Base-by-base conservation (phyloP, 352 stramenopile genomes). In the Thalassiosira oceanica region DNA sequence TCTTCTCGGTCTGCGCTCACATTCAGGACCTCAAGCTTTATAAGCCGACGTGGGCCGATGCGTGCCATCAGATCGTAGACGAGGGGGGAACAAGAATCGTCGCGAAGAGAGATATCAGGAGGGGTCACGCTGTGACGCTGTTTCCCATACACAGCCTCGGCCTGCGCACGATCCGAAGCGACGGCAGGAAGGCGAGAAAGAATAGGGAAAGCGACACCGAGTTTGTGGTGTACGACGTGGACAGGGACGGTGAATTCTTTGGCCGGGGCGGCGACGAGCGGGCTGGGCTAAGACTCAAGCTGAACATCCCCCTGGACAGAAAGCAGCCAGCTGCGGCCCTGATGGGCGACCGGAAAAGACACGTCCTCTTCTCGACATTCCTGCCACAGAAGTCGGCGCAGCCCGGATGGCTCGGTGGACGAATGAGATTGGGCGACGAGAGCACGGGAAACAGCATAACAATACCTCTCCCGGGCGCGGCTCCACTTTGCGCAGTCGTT, bases 11-110 rank as follows among this genome's bases (percentile, higher is more conserved):
- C 10, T 75, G 64, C 42, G 27, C 56, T 16, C 64, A 75, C 44
- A 64, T 75, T 24, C 64, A 75, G 63, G 33, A 75, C 45, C 57
- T 50, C 18, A 21, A 29, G 41, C 61, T 75, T 23, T 75, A 75
- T 37, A 3, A 49, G 24, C 55, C 57, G 3, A 52, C 28, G 1
- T 75, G 64, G 64, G 64, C 64, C 3, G 42, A 70, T 43, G 50
- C 39, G 8, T 48, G 44, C 35, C 10, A 26, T 39, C 11, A 39
- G 5, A 33, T 4, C 8, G 36, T 11, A 13, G 28, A 10, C 23
- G 26, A 52, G 33, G 50, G 61, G 7, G 21, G 26, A 45, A 11
- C 16, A 28, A 21, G 18, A 31, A 28, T 75, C 11, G 24, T 64
- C 7, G 48, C 57, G 7, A 54, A 20, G 5, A 39, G n/a, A 16